Conservation (phyloP, 768 basidiomycete genomes). For the Hygrophoropsis aurantiaca region DNA sequence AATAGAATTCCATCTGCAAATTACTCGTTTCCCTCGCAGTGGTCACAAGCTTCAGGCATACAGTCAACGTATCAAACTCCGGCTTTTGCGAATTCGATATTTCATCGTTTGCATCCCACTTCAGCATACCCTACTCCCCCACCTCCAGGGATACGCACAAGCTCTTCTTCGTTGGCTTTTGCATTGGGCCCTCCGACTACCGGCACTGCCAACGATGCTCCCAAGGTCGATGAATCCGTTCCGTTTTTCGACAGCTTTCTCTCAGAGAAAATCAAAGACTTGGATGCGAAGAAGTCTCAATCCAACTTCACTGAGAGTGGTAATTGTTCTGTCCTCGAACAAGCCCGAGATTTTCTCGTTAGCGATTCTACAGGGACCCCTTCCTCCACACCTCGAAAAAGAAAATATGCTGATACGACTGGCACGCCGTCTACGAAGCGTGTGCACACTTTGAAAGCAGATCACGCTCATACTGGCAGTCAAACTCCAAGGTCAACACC, state of each 20-base stretch:
- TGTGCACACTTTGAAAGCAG: conserved; percentile 24
- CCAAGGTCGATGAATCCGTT: conserved; percentile 57
- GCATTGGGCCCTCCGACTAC: conserved; percentile 56
- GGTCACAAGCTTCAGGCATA: conserved; percentile 39
- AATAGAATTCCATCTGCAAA: conserved; percentile 23
- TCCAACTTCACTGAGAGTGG: conserved; percentile 28
- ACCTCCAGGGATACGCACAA: conserved; percentile 57
- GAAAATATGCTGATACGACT: conserved; percentile 60
- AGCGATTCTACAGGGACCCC: conserved; percentile 4
- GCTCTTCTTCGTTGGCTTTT: conserved; percentile 73
- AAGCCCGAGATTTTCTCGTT: conserved; percentile 60
- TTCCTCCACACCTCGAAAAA: conserved; percentile 63
- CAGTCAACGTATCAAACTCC: conserved; percentile 55
- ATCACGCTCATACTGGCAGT: conserved; percentile 15
- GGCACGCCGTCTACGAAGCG: conserved; percentile 69
- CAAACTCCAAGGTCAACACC: conserved; percentile 26
- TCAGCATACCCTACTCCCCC: conserved; percentile 73
- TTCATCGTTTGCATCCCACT: conserved; percentile 61
- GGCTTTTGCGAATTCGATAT: conserved; percentile 61
- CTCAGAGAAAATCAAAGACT: conserved; percentile 50
- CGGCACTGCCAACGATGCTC: conserved; percentile 29
- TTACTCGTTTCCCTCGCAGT: conserved; percentile 38
- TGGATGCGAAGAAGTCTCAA: conserved; percentile 26
- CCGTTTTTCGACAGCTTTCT: conserved; percentile 70
- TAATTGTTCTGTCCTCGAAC: conserved; percentile 17